Evolutionary conservation across 495 filamentous ascomycete species (phyloP), one percentile per base, ranked within the genome.

Genomic region (Xeromyces bisporus): DNA sequence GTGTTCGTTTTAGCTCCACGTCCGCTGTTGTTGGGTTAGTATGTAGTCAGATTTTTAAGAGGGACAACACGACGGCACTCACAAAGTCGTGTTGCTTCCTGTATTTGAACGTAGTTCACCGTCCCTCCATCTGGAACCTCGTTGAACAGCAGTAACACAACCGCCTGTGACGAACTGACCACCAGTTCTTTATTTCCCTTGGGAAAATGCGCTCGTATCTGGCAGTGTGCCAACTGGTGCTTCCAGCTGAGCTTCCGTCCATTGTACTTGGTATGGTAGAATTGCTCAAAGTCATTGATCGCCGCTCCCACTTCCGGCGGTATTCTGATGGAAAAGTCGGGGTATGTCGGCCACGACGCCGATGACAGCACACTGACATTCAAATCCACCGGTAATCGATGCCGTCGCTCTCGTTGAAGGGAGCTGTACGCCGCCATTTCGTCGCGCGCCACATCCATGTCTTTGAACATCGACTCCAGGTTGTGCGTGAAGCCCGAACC

Each of bases 401-500:
- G 44, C 23, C 58, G 58, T 10, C 63, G 58, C 29, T 64, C 58
- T 21, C 61, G 60, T 30, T 64, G 49, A 11, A 63, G 49, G 15
- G 63, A 56, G 36, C 71, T 84, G 58, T 85, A 94, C 0, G 77
- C 73, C 3, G 51, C 35, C 65, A 93, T 84, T 43, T 91, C 83
- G 35, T 93, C 86, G 20, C 73, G 70, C 8, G 77, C 78, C 31
- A 94, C 64, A 38, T 93, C 86, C 51, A 94, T 80, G 44, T 99
- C 89, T 46, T 92, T 93, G 62, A 99, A 96, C 89, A 99, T 99
- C 20, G 83, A 79, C 51, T 99, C 89, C 2, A 99, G 66, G 43
- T 99, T 96, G 42, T 93, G 82, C 1, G 91, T 96, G 47, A 96
- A 96, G 39, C 66, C 75, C 2, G 80, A 75, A 15, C 91, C 91